Conservation (phyloP, 352 stramenopile genomes). For the Phytophthora nicotianae region DNA sequence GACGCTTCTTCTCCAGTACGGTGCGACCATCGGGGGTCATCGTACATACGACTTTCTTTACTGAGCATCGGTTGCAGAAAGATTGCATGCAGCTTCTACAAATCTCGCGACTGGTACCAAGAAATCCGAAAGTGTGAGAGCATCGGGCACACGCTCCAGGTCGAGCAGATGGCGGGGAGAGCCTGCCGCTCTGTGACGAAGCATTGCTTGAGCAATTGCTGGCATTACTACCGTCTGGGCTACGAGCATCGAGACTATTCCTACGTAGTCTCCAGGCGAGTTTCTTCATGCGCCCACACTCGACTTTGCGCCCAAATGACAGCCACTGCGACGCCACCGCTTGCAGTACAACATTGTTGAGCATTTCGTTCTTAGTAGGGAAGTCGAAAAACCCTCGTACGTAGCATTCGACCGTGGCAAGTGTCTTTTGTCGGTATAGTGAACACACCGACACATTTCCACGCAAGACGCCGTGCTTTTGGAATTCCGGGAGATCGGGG, state of each 20-base stretch:
- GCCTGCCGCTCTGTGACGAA: slow-evolving; percentile 1
- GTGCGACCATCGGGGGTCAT: slow-evolving; percentile 24
- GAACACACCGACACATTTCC: slow-evolving; percentile 51
- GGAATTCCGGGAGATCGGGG: slow-evolving; percentile 31
- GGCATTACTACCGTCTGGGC: slow-evolving; percentile 5
- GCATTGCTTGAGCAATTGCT: slow-evolving; percentile 18
- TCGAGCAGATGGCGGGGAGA: slow-evolving; percentile 1
- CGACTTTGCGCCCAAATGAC: slow-evolving; percentile 28
- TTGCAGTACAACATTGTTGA: slow-evolving; percentile 34
- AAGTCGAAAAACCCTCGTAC: slow-evolving; percentile 49
- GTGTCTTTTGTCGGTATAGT: slow-evolving; percentile 42
- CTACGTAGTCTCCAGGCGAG: slow-evolving; percentile 41
- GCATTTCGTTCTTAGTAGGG: slow-evolving; percentile 30
- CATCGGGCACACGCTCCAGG: slow-evolving; percentile 19
- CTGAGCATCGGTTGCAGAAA: slow-evolving; percentile 29
- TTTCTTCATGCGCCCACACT: slow-evolving; percentile 52
- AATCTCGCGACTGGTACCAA: slow-evolving; percentile 20
- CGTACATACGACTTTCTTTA: slow-evolving; percentile 29
- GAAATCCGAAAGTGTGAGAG: slow-evolving; percentile 29
- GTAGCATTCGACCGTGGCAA: slow-evolving; percentile 40
- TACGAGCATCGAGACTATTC: slow-evolving; percentile 16
- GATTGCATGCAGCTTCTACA: slow-evolving; percentile 24
- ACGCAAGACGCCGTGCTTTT: slow-evolving; percentile 30
- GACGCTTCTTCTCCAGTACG: slow-evolving; percentile 31
- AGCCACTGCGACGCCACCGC: slow-evolving; percentile 32